Evolutionary conservation across 2,329 filamentous ascomycete species (phyloP).

Genomic region (Clonostachys solani): DNA sequence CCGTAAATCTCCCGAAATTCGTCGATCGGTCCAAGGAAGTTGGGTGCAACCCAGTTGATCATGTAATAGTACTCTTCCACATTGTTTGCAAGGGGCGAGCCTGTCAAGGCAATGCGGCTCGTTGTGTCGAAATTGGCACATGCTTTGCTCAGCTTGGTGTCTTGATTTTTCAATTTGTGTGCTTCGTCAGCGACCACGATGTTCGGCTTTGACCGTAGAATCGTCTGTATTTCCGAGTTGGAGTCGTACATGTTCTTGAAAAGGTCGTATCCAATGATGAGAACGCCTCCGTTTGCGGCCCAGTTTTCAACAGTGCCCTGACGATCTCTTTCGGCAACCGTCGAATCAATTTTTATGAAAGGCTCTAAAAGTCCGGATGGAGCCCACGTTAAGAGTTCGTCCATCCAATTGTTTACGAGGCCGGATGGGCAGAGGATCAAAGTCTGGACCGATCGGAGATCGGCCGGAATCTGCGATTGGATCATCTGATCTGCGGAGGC

Average conservation of each 20-base stretch:
- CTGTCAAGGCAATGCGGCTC: conserved; percentile 78
- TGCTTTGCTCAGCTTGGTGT: conserved; percentile 44
- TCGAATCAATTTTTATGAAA: conserved; percentile 50
- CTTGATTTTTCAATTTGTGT: conserved; percentile 69
- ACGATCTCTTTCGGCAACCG: conserved; percentile 28
- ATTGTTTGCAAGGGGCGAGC: conserved; percentile 81
- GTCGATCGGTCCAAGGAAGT: conserved; percentile 63
- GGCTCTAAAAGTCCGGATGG: conserved; percentile 49
- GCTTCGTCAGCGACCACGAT: conserved; percentile 85
- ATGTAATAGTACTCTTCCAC: conserved; percentile 82
- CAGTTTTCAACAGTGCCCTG: conserved; percentile 48
- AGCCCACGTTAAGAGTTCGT: conserved; percentile 72
- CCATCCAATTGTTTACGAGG: conserved; percentile 77
- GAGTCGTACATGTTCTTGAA: conserved; percentile 39
- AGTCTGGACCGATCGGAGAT: conserved; percentile 58
- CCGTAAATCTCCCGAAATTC: conserved; percentile 72
- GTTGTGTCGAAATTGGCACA: conserved; percentile 59
- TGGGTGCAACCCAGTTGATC: conserved; percentile 81
- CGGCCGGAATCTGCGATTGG: conserved; percentile 61
- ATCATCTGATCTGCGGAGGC: conserved; percentile 53
- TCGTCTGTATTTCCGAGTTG: conserved; percentile 25
- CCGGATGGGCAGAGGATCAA: conserved; percentile 73
- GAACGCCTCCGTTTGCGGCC: conserved; percentile 61
- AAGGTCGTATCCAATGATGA: conserved; percentile 73
- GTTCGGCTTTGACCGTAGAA: conserved; percentile 58